Conservation (phyloP, 805 yeast species). For the Kodamaea hsintzibuensis region DNA sequence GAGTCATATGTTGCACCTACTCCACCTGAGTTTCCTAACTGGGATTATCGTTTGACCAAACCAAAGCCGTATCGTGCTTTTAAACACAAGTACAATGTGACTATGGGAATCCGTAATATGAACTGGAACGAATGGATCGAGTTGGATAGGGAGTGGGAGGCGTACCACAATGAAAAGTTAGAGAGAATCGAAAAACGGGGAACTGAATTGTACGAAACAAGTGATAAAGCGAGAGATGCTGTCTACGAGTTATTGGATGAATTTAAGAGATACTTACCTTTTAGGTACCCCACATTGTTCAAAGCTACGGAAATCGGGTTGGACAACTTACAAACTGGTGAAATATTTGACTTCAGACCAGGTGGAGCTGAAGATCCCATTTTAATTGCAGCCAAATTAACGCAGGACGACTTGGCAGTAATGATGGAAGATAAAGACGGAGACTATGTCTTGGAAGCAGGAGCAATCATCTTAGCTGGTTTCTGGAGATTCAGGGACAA, state of each 20-base stretch:
- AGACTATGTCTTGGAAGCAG: conserved; percentile 56
- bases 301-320: conserved; percentile 46
- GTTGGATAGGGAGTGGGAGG: conserved; percentile 64
- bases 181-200: conserved; percentile 50
- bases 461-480: conserved; percentile 65
- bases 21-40: conserved; percentile 48
- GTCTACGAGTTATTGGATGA: conserved; percentile 58
- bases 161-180: conserved; percentile 54
- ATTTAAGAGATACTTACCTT: conserved; percentile 53
- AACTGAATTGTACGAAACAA: conserved; percentile 49
- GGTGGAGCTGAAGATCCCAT: conserved; percentile 52
- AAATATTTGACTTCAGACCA: conserved; percentile 37
- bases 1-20: conserved; percentile 51
- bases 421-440: conserved; percentile 64
- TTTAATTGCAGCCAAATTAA: conserved; percentile 54
- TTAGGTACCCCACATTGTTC: conserved; percentile 59
- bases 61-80: conserved; percentile 70
- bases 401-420: conserved; percentile 69
- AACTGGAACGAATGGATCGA: conserved; percentile 66
- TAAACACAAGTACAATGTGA: conserved; percentile 61
- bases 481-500: conserved; percentile 71
- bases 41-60: conserved; percentile 50
- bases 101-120: conserved; percentile 70
- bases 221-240: conserved; percentile 51
- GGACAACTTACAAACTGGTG: conserved; percentile 55